Base-by-base conservation (phyloP, 306 rosid genomes). In the Cucumis sativus region DNA sequence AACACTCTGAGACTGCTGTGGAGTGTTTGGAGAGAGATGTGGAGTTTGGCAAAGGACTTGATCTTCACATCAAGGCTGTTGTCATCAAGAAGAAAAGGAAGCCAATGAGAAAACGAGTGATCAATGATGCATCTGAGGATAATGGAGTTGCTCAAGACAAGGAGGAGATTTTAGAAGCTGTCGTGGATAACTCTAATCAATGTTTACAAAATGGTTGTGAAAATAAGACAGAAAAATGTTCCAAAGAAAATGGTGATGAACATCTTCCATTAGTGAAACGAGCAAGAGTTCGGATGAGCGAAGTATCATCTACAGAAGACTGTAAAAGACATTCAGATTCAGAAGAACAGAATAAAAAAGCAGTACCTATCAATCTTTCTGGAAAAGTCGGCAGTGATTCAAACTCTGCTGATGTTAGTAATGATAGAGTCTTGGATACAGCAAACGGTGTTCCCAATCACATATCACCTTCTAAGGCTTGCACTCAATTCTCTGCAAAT, bases 191-290 rank as follows among this genome's bases (percentile, higher is more conserved):
- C 85, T 74, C 80, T 56, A 82, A 85, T 78, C 92, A 70, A 74
- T 86, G 80, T 78, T 83, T 84, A 41, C 88, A 84, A 75, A 82
- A 82, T 75, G 80, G 60, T 78, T 85, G 85, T 76, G 90, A 75
- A 54, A 85, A 85, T 77, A 80, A 78, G 56, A 76, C 64, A 54
- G 91, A 82, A 80, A 82, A 64, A 67, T 81, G 84, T 79, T 85
- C 84, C 79, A 92, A 89, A 82, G 96, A 90, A 81, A 91, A 89
- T 80, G 98, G 98, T 72, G 98, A 94, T 71, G 93, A 89, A 83
- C 98, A 94, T 83, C 82, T 94, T 80, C 98, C 98, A 21, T 85
- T 94, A 78, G 89, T 94, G 81, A 94, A 94, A 82, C 96, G 97
- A 79, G 93, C 93, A 1, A 90, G 97, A 85, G 98, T 94, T 77